Percentiles rank a stretch among this genome's conserved stretches.
These are phyloP conservation scores for Coffea eugenioides DNA, from an alignment of 257 asterid genomes.

Conservation along the genomic window DNA sequence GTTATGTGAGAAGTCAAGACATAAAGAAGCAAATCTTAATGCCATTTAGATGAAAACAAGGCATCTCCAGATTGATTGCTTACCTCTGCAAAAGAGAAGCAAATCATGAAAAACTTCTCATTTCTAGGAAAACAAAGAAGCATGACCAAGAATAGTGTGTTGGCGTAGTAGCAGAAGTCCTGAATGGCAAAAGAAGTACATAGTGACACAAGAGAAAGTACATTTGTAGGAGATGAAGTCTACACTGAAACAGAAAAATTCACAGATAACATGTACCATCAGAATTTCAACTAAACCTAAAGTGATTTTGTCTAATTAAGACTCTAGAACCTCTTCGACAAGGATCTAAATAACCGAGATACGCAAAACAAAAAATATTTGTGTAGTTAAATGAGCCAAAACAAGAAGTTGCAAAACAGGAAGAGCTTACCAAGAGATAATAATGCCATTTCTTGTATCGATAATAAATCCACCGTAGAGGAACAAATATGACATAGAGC, in stretches of 20 bases:
- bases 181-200: slow-evolving; percentile 27
- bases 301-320: not conserved
- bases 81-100: slow-evolving; percentile 99
- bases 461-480: slow-evolving; percentile 95
- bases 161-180: slow-evolving; percentile 98
- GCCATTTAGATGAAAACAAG: slow-evolving; percentile 12
- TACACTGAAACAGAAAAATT: not conserved
- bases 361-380: not conserved
- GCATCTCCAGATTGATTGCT: slow-evolving; percentile 11
- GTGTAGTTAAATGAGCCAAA: too few species aligned
- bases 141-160: slow-evolving; percentile 77
- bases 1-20: slow-evolving; percentile 8
- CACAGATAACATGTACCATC: not conserved
- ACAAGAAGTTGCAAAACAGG: not conserved
- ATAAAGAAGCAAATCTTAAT: not conserved
- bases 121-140: slow-evolving; percentile 75
- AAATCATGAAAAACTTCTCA: slow-evolving; percentile 96
- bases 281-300: not conserved
- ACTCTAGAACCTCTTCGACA: not conserved
- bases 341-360: not conserved
- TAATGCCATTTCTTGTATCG: slow-evolving; percentile 98
- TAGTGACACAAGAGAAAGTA: not conserved
- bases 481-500: slow-evolving; percentile 87
- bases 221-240: not conserved
- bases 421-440: slow-evolving; percentile 78